Conservation (phyloP, 192 early-diverging fungal species). For the Umbelopsis isabellina region DNA sequence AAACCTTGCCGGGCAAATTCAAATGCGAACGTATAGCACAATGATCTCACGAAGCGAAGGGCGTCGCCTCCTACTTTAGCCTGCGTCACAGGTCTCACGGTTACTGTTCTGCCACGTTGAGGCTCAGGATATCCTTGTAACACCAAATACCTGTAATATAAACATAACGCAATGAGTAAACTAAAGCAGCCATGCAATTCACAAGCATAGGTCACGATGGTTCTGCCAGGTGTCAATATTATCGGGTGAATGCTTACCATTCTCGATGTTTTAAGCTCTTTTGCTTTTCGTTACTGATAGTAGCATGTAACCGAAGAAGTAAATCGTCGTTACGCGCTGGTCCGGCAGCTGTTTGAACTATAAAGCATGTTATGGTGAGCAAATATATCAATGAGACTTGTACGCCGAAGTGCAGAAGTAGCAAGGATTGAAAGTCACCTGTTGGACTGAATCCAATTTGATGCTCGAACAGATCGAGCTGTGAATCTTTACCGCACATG, state of each 20-base stretch:
- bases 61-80: constrained; percentile 69
- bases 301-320: constrained; percentile 61
- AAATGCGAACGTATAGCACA: constrained; percentile 75
- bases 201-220: too few relatives aligned
- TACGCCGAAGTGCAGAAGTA: not conserved
- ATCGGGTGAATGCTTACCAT: constrained; percentile 30
- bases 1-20: constrained; percentile 69
- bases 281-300: constrained; percentile 48
- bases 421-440: constrained; percentile 37
- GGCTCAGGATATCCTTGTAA: constrained; percentile 75
- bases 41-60: constrained; percentile 65
- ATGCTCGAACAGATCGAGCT: constrained; percentile 63
- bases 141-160: constrained; percentile 54
- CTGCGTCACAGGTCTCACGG: constrained; percentile 66
- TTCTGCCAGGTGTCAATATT: too few relatives aligned
- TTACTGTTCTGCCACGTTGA: constrained; percentile 58
- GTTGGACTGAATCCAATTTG: constrained; percentile 70
- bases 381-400: not conserved
- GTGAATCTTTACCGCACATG: constrained; percentile 65
- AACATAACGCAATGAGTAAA: constrained; percentile 29
- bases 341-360: constrained; percentile 70
- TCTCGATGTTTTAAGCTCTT: constrained; percentile 42
- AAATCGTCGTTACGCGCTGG: constrained; percentile 76
- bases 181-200: too few relatives aligned
- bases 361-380: not conserved